Conservation (phyloP, 768 basidiomycete genomes). For the Agrocybe chaxingu region DNA sequence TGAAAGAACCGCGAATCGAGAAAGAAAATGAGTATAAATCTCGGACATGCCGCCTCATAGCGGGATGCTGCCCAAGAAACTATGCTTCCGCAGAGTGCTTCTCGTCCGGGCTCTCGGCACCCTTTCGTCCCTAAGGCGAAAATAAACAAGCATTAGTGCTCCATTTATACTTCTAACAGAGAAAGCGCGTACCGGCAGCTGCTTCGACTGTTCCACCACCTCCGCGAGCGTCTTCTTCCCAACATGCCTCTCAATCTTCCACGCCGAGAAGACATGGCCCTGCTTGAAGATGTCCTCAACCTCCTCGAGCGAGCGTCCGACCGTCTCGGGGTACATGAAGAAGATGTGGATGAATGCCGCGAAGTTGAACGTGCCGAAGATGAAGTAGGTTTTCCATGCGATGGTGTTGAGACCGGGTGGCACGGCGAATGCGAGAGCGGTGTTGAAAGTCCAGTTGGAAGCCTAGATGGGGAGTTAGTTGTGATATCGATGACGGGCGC, state of each 20-base stretch:
- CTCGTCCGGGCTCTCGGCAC: no score
- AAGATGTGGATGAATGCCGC: slow-evolving; percentile 67
- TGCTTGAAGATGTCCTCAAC: slow-evolving; percentile 74
- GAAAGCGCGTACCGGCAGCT: slow-evolving; percentile 7
- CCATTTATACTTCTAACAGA: no score
- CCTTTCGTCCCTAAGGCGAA: no score
- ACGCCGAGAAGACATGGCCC: slow-evolving; percentile 68
- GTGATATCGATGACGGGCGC: not conserved
- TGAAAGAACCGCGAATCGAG: no score
- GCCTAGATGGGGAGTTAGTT: slow-evolving; percentile 14
- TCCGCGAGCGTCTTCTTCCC: slow-evolving; percentile 61
- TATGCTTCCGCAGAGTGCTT: no score
- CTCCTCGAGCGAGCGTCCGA: slow-evolving; percentile 71
- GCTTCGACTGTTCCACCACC: slow-evolving; percentile 32
- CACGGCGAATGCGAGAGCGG: slow-evolving; percentile 71
- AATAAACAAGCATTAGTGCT: no score
- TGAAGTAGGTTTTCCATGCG: slow-evolving; percentile 74
- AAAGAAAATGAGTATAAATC: no score
- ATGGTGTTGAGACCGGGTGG: slow-evolving; percentile 67
- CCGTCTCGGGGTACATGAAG: slow-evolving; percentile 82
- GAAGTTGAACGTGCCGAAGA: slow-evolving; percentile 77
- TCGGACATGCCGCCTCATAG: no score
- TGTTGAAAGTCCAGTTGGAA: slow-evolving; percentile 67
- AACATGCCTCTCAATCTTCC: slow-evolving; percentile 60
- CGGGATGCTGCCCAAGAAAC: no score